Conservation (phyloP, 768 basidiomycete species). For the Amanita inopinata region DNA sequence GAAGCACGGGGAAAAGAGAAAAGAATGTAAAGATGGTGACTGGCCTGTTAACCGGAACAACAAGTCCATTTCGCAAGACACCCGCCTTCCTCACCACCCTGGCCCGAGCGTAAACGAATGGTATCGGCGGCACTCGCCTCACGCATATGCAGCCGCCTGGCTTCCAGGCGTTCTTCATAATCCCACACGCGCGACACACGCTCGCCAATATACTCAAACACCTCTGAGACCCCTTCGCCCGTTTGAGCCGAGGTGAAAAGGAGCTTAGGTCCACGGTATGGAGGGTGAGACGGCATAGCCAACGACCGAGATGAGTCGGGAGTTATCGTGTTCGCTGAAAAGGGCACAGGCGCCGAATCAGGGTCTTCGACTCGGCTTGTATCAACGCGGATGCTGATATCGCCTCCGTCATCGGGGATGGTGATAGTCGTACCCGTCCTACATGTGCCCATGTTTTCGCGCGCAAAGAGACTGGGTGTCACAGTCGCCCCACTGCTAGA, state of each 20-base stretch:
- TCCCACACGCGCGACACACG: slow-evolving; percentile 58
- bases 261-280: slow-evolving; percentile 48
- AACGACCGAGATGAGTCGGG: slow-evolving; percentile 13
- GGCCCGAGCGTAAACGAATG: slow-evolving; percentile 15
- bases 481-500: slow-evolving; percentile 45
- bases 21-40: no score
- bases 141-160: slow-evolving; percentile 28
- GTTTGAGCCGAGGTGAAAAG: slow-evolving; percentile 78
- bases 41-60: not conserved
- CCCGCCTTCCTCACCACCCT: not conserved
- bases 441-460: slow-evolving; percentile 15
- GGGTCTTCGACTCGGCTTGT: not conserved
- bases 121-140: slow-evolving; percentile 28
- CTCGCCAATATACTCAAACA: slow-evolving; percentile 68
- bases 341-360: not conserved
- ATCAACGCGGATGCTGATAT: not conserved
- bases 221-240: slow-evolving; percentile 57
- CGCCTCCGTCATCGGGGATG: slow-evolving; percentile 3
- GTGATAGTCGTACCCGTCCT: not conserved
- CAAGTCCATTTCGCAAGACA: not conserved
- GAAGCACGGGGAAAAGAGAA: no score
- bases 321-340: slow-evolving; percentile 9
- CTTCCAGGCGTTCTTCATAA: slow-evolving; percentile 51
- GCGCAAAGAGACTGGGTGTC: slow-evolving; percentile 48
- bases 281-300: slow-evolving; percentile 20